Percentiles rank a stretch among this genome's conserved stretches.
Evolutionary conservation across 1,284 basidiomycete species (phyloP).

Genomic region (Heterobasidion occidentale): DNA sequence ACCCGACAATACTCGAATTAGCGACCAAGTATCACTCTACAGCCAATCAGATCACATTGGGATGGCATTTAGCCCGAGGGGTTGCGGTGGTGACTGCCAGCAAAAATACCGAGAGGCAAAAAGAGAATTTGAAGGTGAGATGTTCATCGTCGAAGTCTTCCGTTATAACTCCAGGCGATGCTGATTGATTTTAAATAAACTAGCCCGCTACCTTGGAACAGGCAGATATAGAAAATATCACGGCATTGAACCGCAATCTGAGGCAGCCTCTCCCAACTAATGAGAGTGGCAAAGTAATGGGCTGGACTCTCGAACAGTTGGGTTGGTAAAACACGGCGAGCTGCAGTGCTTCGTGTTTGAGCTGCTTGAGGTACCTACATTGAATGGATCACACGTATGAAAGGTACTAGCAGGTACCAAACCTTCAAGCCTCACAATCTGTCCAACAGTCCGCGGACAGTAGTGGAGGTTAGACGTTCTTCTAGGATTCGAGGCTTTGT

Average conservation of each 20-base stretch:
- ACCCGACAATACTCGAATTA: constrained; percentile 31
- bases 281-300: background rate
- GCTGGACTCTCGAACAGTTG: constrained; percentile 1
- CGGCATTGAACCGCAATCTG: background rate
- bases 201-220: background rate
- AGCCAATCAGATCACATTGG: constrained; percentile 33
- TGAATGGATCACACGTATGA: too few species aligned
- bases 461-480: too few species aligned
- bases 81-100: constrained; percentile 34
- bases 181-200: background rate
- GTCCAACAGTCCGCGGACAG: too few species aligned
- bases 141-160: background rate
- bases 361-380: too few species aligned
- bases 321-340: background rate
- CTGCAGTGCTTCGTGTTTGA: background rate
- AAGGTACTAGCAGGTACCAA: too few species aligned
- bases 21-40: constrained; percentile 34
- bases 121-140: constrained; percentile 34
- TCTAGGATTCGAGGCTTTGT: too few species aligned
- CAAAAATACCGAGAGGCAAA: constrained; percentile 30
- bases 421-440: too few species aligned
- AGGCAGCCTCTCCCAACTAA: background rate
- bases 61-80: constrained; percentile 37
- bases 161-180: background rate
- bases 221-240: constrained; percentile 1